Evolutionary conservation across 2,329 filamentous ascomycete species (phyloP).

Genomic region (Fusarium abutilonis): DNA sequence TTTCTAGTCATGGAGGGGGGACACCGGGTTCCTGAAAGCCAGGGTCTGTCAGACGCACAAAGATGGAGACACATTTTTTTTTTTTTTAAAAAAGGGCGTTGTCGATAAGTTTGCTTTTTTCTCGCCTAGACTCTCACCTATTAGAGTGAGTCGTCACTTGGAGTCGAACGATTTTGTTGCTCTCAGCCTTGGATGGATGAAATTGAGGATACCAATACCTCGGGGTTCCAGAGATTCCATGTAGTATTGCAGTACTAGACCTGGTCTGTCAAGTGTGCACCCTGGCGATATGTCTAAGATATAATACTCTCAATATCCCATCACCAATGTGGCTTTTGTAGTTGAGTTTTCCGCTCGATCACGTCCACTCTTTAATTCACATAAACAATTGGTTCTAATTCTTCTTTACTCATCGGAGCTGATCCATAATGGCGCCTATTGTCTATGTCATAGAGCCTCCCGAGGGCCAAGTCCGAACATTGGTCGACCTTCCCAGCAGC

Average conservation of each 20-base stretch:
- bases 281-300: constrained; percentile 19
- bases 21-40: constrained; percentile 28
- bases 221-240: constrained; percentile 20
- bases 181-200: constrained; percentile 20
- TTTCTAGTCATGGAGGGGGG: not conserved
- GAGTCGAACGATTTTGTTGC: constrained; percentile 37
- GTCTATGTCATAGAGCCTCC: constrained; percentile 55
- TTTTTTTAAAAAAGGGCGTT: not conserved
- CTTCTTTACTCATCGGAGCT: not conserved
- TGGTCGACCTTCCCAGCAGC: constrained; percentile 37
- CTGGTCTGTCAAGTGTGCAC: constrained; percentile 8
- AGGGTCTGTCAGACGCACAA: constrained; percentile 24
- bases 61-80: constrained; percentile 17
- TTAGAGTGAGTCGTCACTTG: constrained; percentile 39
- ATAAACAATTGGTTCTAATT: constrained; percentile 1
- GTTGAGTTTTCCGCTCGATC: constrained; percentile 6
- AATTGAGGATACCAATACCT: constrained; percentile 1
- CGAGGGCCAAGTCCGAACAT: constrained; percentile 38
- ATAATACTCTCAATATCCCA: constrained; percentile 33
- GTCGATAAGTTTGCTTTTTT: constrained; percentile 18
- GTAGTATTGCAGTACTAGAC: constrained; percentile 17
- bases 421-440: constrained; percentile 64
- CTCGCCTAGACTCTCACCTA: not conserved
- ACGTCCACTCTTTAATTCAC: constrained; percentile 21
- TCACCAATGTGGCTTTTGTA: not conserved